phyloP scores from a whole-genome alignment of 345 rosid genomes.

The Lepidium sativum region DNA sequence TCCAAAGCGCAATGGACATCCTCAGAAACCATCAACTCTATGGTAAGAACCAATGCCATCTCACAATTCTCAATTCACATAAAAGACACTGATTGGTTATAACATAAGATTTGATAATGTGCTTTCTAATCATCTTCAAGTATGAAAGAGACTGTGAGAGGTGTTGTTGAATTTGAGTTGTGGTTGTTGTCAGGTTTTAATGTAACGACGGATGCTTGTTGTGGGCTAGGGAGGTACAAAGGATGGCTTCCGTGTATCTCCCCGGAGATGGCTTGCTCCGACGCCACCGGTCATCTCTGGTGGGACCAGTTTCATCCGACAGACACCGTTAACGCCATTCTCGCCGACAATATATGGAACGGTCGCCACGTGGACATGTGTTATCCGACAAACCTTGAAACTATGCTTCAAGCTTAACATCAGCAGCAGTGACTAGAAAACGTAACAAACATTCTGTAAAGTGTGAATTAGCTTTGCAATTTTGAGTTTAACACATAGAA shows the following conservation, averaged over 20 bases:
- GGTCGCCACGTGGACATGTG: conserved; percentile 74
- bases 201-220: conserved; percentile 69
- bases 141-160: background rate
- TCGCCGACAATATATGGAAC: conserved; percentile 85
- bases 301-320: conserved; percentile 97
- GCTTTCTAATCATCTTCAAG: background rate
- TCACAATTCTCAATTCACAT: background rate
- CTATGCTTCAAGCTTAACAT: conserved; percentile 29
- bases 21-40: conserved; percentile 50
- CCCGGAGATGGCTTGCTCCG: conserved; percentile 69
- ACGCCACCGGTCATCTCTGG: conserved; percentile 68
- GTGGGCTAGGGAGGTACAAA: conserved; percentile 72
- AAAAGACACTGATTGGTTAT: background rate
- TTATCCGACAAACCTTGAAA: conserved; percentile 58
- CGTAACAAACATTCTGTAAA: background rate
- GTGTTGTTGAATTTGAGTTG: background rate
- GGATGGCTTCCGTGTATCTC: conserved; percentile 81
- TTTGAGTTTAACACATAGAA: background rate
- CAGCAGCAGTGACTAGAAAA: background rate
- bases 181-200: conserved; percentile 49
- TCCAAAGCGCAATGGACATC: conserved; percentile 79
- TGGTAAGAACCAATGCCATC: conserved; percentile 34
- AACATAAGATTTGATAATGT: background rate
- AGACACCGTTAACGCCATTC: conserved; percentile 66
- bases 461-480: background rate